Evolutionary conservation across 176 grass and related monocot species (phyloP), one percentile per base, ranked within the genome.

Genomic region (Melocanna baccifera): DNA sequence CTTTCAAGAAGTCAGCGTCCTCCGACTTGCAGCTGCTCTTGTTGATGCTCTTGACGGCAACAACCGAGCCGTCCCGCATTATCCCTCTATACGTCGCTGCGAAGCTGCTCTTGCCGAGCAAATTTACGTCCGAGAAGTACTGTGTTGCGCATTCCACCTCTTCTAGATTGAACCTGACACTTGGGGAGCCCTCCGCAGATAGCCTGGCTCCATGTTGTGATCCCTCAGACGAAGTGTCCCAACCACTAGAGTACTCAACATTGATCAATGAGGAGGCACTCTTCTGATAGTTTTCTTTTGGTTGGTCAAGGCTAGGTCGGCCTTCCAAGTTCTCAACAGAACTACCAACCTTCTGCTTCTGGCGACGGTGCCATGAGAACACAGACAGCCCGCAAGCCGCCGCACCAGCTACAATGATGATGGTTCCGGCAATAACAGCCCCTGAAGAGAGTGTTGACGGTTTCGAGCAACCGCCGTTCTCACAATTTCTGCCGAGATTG

Each of bases 21-120:
- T 94, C 92, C 0, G 90, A 76, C 75, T 88, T 94, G 73, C 92
- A 94, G 80, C 92, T 94, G 80, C 90, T 94, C 82, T 92, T 94
- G 82, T 59, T 92, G 85, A 94, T 94, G 81, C 92, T 89, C 84
- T 94, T 92, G 3, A 94, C 73, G 7, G 85, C 90, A 16, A 94
- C 92, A 11, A 50, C 72, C 7, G 85, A 83, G 16, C 85, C 92
- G 1, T 94, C 92, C 1, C 92, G 84, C 83, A 94, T 88, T 2
- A 84, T 81, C 25, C 92, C 92, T 62, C 87, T 90, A 26, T 90
- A 88, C 2, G 90, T 86, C 16, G 92, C 90, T 4, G 87, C 82
- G 7, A 89, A 90, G 25, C 9, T 81, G 92, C 87, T 92, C 87
- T 90, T 92, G 6, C 86, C 87, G 2, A 94, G 85, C 62, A 94